Base-by-base conservation (phyloP, 306 rosid genomes). In the Fagus sylvatica region DNA sequence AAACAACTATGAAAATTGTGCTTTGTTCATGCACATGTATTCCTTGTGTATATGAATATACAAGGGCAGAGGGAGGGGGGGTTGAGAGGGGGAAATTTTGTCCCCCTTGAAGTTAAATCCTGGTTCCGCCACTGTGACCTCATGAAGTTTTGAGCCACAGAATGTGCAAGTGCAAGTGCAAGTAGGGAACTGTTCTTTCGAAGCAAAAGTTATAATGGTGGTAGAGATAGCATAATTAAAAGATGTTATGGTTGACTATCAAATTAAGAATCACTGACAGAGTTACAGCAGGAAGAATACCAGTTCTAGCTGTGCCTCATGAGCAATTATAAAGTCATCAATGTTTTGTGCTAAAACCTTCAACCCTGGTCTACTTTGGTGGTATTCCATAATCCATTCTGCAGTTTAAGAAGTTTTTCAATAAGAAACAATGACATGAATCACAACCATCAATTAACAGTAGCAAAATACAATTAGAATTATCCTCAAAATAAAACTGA, bases 361-460 rank as follows among this genome's bases (percentile, higher is more conserved):
- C 83, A 89, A 76, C 46, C 93, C 93, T 15, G 91, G 97, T 83
- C 95, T 91, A 74, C 83, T 86, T 77, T 88, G 88, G 79, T 82
- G 91, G 86, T 85, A 91, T 74, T 90, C 88, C 61, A 41, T 66
- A 51, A 92, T 71, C 98, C 98, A 95, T 75, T 92, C 98, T 94
- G 93, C 41, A 71, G 76, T 80, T 85, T 53, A 39, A 77, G 51
- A 73, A 72, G 74, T 65, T n/a, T 62, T 33, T 48, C 81, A 40
- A 81, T 78, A 84, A 62, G 59, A 80, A 15, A 53, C 75, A 15
- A 75, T 13, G 46, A 46, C 70, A 34, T 69, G 40, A 68, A 37
- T 40, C 16, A 76, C 53, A 71, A 34, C 12, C 12, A 10, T 62
- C 74, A 36, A 53, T 34, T 34, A 17, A 53, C 28, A 36, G 59